Evolutionary conservation across 2,329 filamentous ascomycete genomes (phyloP).

Genomic region (Phoma sp.): DNA sequence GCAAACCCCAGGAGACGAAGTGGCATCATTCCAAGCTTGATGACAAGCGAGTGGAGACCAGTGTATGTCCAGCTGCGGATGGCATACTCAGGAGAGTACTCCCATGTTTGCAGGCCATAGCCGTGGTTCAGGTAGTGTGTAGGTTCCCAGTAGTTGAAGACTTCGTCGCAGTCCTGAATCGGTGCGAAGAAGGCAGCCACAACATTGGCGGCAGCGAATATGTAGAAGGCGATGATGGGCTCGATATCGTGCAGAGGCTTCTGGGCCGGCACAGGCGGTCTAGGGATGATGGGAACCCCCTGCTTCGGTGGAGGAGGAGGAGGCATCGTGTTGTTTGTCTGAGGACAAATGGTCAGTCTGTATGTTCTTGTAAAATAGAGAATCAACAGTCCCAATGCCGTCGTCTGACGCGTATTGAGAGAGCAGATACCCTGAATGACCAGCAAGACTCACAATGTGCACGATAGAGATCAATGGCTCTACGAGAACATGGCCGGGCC

Average conservation of each 20-base stretch:
- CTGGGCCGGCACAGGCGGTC: neutral
- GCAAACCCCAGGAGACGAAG: conserved; percentile 32
- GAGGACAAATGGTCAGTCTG: conserved; percentile 29
- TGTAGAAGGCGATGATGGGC: conserved; percentile 78
- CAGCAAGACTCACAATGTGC: conserved; percentile 24
- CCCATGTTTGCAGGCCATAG: conserved; percentile 96
- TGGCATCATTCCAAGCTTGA: conserved; percentile 68
- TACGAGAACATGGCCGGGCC: neutral
- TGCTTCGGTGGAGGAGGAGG: conserved; percentile 12
- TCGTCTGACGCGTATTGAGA: neutral
- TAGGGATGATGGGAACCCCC: conserved; percentile 8
- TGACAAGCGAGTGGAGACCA: conserved; percentile 75
- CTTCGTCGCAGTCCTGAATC: conserved; percentile 98
- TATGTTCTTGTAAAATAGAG: neutral
- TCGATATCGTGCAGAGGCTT: conserved; percentile 58
- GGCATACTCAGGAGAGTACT: conserved; percentile 93
- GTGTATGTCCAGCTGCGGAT: conserved; percentile 97
- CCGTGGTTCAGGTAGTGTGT: conserved; percentile 92
- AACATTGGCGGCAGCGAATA: conserved; percentile 76
- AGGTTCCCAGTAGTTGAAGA: conserved; percentile 99
- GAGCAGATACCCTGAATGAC: neutral
- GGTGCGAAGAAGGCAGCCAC: conserved; percentile 82
- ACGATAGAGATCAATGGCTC: conserved; percentile 6
- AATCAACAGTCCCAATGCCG: neutral
- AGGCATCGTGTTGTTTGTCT: conserved; percentile 11